phyloP scores from a whole-genome alignment of 2,329 filamentous ascomycete species.

The Sporothrix sp. region DNA sequence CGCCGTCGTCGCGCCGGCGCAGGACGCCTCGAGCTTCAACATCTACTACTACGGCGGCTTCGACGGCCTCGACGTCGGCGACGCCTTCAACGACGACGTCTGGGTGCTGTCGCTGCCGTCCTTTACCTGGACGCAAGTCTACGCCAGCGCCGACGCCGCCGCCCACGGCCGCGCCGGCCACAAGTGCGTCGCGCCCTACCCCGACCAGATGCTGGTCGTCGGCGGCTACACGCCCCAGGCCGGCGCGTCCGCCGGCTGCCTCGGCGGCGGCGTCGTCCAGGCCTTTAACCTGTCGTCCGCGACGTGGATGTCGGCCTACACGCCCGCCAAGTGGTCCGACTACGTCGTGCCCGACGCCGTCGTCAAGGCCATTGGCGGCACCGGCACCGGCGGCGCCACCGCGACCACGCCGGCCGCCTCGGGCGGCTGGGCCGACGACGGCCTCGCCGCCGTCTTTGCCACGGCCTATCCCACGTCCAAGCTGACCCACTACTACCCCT shows the following conservation, averaged over 20 bases:
- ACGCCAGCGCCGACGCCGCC: constrained; percentile 29
- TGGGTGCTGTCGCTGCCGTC: constrained; percentile 74
- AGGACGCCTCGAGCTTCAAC: constrained; percentile 65
- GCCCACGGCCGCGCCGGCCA: constrained; percentile 60
- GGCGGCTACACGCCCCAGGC: constrained; percentile 49
- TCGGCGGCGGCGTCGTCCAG: constrained; percentile 44
- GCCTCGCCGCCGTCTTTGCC: constrained; percentile 43
- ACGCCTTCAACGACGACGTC: constrained; percentile 52
- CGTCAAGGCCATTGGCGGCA: constrained; percentile 57
- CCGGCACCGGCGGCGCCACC: constrained; percentile 57
- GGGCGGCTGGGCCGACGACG: constrained; percentile 39
- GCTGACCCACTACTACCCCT: constrained; percentile 53
- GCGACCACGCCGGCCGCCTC: constrained; percentile 51
- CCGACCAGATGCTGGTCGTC: constrained; percentile 70
- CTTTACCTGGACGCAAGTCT: constrained; percentile 63
- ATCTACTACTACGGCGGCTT: constrained; percentile 81
- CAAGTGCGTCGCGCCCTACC: constrained; percentile 64
- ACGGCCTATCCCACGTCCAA: constrained; percentile 46
- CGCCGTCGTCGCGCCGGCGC: constrained; percentile 61
- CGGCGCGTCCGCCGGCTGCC: constrained; percentile 29
- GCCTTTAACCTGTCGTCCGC: constrained; percentile 65
- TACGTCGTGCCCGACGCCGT: constrained; percentile 62
- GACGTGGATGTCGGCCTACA: constrained; percentile 61
- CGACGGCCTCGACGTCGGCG: constrained; percentile 35
- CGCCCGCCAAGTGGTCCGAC: constrained; percentile 49